phyloP scores from a whole-genome alignment of 2,329 filamentous ascomycete genomes.

The Gaeumannomyces tritici region DNA sequence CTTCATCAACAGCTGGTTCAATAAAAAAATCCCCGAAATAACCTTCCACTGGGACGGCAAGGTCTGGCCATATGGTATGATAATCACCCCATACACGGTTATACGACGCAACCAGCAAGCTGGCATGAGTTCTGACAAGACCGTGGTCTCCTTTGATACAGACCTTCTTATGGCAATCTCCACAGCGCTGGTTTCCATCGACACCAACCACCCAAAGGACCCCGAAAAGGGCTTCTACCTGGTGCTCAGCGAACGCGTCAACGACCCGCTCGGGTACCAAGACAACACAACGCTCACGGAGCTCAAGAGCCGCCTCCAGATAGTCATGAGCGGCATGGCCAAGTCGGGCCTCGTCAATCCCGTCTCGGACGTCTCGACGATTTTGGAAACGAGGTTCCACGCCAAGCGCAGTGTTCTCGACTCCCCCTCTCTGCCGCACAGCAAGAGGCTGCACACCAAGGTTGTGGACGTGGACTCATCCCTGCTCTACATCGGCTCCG shows the following conservation, averaged over 20 bases:
- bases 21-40: too few species aligned
- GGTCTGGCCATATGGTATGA: constrained; percentile 1
- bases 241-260: too few species aligned
- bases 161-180: background rate
- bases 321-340: background rate
- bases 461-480: background rate
- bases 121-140: background rate
- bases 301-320: background rate
- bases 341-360: background rate
- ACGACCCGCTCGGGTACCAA: background rate
- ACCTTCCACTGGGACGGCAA: constrained; percentile 1
- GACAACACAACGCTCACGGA: constrained; percentile 1
- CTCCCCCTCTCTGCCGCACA: background rate
- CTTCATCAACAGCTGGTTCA: background rate
- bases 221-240: too few species aligned
- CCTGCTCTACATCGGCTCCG: background rate
- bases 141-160: background rate
- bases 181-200: background rate
- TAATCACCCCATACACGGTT: background rate
- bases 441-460: constrained; percentile 4
- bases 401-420: constrained; percentile 1
- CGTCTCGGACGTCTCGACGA: background rate
- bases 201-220: too few species aligned
- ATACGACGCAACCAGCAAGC: background rate
- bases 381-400: background rate